Evolutionary conservation across 495 filamentous ascomycete species (phyloP).

Genomic region (Hypoxylon trugodes): DNA sequence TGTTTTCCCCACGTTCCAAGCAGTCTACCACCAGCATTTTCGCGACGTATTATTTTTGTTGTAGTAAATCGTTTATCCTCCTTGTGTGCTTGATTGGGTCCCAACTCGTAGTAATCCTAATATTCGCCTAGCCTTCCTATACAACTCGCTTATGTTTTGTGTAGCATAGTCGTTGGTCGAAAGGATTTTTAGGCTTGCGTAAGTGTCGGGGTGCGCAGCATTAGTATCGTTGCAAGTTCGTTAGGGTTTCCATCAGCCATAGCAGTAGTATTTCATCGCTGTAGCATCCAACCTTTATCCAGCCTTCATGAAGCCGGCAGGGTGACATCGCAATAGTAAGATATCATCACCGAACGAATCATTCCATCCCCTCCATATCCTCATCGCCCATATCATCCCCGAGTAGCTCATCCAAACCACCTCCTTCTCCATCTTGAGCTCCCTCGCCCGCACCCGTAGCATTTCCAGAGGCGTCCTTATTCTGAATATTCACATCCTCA

Average conservation of each 20-base stretch:
- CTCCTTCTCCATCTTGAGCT: constrained; percentile 61
- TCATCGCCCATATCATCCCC: constrained; percentile 56
- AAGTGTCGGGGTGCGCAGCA: not conserved
- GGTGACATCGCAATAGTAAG: not conserved
- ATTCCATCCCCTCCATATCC: constrained; percentile 43
- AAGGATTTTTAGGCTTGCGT: not conserved
- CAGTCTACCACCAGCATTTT: not conserved
- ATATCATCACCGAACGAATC: not conserved
- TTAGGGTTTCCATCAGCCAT: not conserved
- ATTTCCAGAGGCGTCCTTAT: constrained; percentile 48
- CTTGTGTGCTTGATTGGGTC: not conserved
- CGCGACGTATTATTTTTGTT: no score
- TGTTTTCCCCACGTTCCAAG: not conserved
- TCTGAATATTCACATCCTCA: constrained; percentile 52
- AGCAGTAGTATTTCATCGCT: not conserved
- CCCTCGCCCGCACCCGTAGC: constrained; percentile 48
- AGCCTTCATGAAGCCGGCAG: not conserved
- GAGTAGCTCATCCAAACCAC: constrained; percentile 60
- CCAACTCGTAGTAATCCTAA: no score
- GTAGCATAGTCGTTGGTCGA: no score
- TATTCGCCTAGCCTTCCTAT: no score
- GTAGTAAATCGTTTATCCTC: no score
- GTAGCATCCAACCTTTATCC: not conserved
- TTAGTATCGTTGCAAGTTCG: not conserved
- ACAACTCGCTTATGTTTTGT: no score